phyloP scores from a whole-genome alignment of 352 stramenopile species.

The Globisporangium cylindrosporum region DNA sequence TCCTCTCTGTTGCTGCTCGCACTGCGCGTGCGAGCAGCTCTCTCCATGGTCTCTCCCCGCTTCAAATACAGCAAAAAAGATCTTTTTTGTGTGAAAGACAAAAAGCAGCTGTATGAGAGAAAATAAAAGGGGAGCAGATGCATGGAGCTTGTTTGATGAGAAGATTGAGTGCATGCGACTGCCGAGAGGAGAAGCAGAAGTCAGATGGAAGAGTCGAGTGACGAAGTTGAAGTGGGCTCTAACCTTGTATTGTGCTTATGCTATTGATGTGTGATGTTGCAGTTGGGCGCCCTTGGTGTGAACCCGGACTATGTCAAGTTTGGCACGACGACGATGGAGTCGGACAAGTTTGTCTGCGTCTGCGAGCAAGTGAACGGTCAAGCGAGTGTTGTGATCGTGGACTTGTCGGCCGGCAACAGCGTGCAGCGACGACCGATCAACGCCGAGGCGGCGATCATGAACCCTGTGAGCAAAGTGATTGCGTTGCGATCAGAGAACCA shows the following conservation, averaged over 20 bases:
- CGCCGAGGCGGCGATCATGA: constrained; percentile 99
- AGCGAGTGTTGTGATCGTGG: constrained; percentile 91
- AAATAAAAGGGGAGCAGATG: constrained; percentile 12
- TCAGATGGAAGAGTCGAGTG: not conserved
- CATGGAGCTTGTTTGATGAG: not conserved
- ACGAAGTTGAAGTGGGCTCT: not conserved
- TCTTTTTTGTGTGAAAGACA: constrained; percentile 1
- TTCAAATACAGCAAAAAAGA: constrained; percentile 4
- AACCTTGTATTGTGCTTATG: constrained; percentile 13
- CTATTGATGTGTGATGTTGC: constrained; percentile 10
- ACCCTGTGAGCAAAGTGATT: constrained; percentile 94
- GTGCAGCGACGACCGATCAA: constrained; percentile 95
- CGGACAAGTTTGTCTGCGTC: constrained; percentile 95
- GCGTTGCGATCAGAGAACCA: constrained; percentile 87
- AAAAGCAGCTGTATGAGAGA: constrained; percentile 13
- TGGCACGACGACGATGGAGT: constrained; percentile 95
- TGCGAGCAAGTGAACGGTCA: constrained; percentile 90
- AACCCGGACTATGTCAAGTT: constrained; percentile 93
- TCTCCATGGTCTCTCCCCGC: not conserved
- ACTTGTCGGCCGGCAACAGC: constrained; percentile 86
- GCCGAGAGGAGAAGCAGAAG: not conserved
- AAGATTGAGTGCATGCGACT: not conserved
- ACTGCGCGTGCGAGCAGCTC: not conserved
- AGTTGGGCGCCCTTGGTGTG: constrained; percentile 86
- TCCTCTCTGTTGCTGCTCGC: not conserved